phyloP scores from a whole-genome alignment of 805 yeast genomes.

The Zygoascus bituminiphila region DNA sequence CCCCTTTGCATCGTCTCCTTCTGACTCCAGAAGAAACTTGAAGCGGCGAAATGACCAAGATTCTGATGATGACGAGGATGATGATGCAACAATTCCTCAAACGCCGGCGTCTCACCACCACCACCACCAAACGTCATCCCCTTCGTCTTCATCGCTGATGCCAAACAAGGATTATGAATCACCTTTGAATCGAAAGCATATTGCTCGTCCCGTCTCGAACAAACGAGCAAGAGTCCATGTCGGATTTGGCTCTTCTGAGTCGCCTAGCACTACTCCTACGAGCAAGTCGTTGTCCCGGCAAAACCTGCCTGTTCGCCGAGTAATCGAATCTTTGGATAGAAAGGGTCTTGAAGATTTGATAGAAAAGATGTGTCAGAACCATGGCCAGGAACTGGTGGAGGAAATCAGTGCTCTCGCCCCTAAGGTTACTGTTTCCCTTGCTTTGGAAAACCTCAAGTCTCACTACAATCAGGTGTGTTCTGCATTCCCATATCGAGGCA shows the following conservation, averaged over 20 bases:
- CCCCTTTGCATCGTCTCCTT: background rate
- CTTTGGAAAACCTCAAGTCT: conserved; percentile 41
- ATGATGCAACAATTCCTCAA: background rate
- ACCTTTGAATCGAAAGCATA: background rate
- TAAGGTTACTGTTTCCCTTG: conserved; percentile 44
- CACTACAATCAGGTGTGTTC: conserved; percentile 38
- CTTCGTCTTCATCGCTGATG: background rate
- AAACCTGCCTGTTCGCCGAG: conserved; percentile 51
- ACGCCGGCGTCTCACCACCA: background rate
- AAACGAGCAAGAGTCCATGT: conserved; percentile 3
- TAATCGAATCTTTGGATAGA: conserved; percentile 61
- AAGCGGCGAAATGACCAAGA: background rate
- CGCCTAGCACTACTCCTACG: background rate
- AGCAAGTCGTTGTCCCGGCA: conserved; percentile 30
- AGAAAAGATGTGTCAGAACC: conserved; percentile 42
- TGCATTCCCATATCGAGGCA: conserved; percentile 69
- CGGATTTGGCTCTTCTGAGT: background rate
- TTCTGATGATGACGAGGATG: background rate
- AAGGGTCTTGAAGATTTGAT: conserved; percentile 46
- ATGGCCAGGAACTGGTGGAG: conserved; percentile 49
- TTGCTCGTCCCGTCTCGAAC: background rate
- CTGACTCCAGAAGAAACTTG: background rate
- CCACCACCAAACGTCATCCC: background rate
- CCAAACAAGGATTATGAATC: background rate
- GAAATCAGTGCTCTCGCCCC: conserved; percentile 49